Evolutionary conservation across 208 protist species (phyloP), one percentile per base, ranked within the genome.

Genomic region (Leishmania guyanensis): DNA sequence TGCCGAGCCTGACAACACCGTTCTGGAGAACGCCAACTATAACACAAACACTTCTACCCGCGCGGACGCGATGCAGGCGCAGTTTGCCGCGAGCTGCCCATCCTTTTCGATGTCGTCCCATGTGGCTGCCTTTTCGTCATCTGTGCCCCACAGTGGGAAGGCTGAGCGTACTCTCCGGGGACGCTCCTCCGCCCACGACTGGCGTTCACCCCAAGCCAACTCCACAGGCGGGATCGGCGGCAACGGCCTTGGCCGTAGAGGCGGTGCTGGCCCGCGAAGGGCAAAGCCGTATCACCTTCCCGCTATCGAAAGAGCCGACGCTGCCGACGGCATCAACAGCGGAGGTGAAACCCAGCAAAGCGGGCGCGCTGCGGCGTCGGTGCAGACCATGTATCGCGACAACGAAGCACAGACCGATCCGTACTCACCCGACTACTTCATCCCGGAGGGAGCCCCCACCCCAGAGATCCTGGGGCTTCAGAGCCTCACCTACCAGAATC

Each of bases 341-440:
- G 75, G 60, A 6, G 46, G 65, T 12, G 77, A 20, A 5, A 66
- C 22, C 53, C 33, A 50, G 36, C 60, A 77, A 20, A 50, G 46
- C 22, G 75, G 80, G 50, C 80, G 73, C 5, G 71, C 79, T 26
- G 77, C 69, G 26, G 83, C 74, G 2, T 65, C 60, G 17, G 84
- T 81, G 71, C 94, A 98, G 69, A 98, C 94, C 16, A 77, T 84
- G 29, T 95, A 88, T 56, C 90, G 94, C 3, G 94, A 98, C 69
- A 97, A 94, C 80, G 95, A 98, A 33, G 85, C 87, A 8, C 95
- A 98, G 91, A 98, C 95, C n/a, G 82, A 93, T 68, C 95, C 95
- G 9, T 98, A 97, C 87, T 92, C 95, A 10, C 95, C 95, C 0
- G 91, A 92, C 71, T 98, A 96, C 86, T 89, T 81, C 83, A 95